A percentile compares a stretch with the other conserved stretches of the same genome.
Conservation (phyloP, 2,329 filamentous ascomycete genomes). For the Ophiostoma perfectum region DNA sequence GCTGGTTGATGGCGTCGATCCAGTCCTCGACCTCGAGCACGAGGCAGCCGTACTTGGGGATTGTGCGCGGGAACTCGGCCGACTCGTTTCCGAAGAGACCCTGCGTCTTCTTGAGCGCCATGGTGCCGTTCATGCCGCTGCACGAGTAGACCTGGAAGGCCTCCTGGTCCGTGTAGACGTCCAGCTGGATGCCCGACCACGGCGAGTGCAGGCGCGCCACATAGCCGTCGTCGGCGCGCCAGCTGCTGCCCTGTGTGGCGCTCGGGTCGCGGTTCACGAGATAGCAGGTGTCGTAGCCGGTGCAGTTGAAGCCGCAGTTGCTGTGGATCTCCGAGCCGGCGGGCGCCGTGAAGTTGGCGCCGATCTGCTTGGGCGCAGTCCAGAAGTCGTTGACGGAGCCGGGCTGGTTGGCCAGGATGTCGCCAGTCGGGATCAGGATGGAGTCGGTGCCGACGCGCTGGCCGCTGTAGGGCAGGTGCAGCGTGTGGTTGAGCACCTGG, state of each 20-base stretch:
- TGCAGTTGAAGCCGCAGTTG: conserved; percentile 78
- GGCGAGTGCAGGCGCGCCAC: conserved; percentile 63
- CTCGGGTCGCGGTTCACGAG: conserved; percentile 54
- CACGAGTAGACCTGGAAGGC: conserved; percentile 88
- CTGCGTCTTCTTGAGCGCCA: conserved; percentile 65
- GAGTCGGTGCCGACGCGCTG: conserved; percentile 63
- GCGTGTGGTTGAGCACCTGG: conserved; percentile 62
- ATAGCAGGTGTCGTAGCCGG: conserved; percentile 73
- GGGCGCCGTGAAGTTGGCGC: conserved; percentile 56
- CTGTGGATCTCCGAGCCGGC: conserved; percentile 49
- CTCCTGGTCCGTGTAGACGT: conserved; percentile 76
- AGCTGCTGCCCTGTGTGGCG: conserved; percentile 45
- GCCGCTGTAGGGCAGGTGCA: conserved; percentile 67
- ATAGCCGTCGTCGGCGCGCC: conserved; percentile 52
- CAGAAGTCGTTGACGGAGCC: conserved; percentile 76
- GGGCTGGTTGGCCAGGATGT: conserved; percentile 62
- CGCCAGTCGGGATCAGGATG: conserved; percentile 69
- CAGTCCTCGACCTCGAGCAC: conserved; percentile 91
- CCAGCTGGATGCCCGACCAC: conserved; percentile 77
- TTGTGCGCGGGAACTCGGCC: conserved; percentile 52
- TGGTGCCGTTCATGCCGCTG: conserved; percentile 65
- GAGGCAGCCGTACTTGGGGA: conserved; percentile 74
- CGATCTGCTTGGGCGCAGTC: conserved; percentile 73
- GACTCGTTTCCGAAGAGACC: conserved; percentile 49
- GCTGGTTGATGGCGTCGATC: conserved; percentile 91